A percentile compares a stretch with the other conserved stretches of the same genome.
phyloP scores from a whole-genome alignment of 2,329 filamentous ascomycete genomes.

The Fusarium veterinarium region DNA sequence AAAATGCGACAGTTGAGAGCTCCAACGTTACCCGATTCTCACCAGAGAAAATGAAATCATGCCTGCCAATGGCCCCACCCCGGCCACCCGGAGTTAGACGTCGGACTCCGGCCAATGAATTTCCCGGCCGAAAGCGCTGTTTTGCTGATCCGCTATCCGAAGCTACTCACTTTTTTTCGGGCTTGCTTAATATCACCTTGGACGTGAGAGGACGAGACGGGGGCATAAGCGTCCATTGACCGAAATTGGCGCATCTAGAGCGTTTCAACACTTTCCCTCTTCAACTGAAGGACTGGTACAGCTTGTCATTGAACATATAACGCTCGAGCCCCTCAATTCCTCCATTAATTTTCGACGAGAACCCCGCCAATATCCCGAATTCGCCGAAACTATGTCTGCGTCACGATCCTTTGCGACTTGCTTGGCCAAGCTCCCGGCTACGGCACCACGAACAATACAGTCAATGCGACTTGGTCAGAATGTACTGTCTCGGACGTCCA shows the following conservation, averaged over 20 bases:
- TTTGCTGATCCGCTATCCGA: constrained; percentile 38
- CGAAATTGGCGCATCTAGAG: constrained; percentile 42
- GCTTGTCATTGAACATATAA: constrained; percentile 6
- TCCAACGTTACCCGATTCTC: constrained; percentile 26
- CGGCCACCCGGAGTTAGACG: constrained; percentile 42
- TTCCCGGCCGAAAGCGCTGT: constrained; percentile 47
- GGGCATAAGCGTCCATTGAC: constrained; percentile 43
- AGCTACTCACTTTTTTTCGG: constrained; percentile 44
- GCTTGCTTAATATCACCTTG: constrained; percentile 47
- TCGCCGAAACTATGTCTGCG: constrained; percentile 46
- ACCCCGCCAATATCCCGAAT: constrained; percentile 24
- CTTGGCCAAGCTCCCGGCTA: constrained; percentile 49
- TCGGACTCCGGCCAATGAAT: constrained; percentile 51
- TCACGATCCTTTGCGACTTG: constrained; percentile 49
- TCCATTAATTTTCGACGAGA: constrained; percentile 7
- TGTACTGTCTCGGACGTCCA: constrained; percentile 29
- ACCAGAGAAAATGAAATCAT: constrained; percentile 50
- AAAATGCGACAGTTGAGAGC: constrained; percentile 34
- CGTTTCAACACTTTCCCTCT: constrained; percentile 23
- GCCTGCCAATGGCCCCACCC: constrained; percentile 33
- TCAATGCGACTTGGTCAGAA: constrained; percentile 37
- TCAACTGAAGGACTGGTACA: constrained; percentile 6
- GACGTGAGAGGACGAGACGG: constrained; percentile 48
- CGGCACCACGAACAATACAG: constrained; percentile 46
- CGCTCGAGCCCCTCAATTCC: constrained; percentile 3